Evolutionary conservation across 129 eudicot genomes (phyloP).

Genomic region (Lactuca saligna): DNA sequence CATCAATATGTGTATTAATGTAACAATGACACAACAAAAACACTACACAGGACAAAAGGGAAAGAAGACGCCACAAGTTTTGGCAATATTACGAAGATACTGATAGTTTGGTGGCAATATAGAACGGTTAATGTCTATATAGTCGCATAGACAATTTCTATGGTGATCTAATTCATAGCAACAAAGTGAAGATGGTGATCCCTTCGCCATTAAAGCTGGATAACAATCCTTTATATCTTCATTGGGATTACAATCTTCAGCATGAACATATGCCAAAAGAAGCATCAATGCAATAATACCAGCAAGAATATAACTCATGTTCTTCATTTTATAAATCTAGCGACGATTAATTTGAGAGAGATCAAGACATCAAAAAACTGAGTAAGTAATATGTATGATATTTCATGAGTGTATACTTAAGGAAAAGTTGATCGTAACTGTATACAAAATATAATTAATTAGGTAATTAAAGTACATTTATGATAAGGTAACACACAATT

Average conservation of each 20-base stretch:
- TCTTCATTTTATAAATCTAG: slow-evolving; percentile 1
- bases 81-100: not conserved
- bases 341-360: not conserved
- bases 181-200: not conserved
- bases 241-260: not conserved
- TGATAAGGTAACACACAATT: too few species aligned
- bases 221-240: not conserved
- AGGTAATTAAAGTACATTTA: too few species aligned
- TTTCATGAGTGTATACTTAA: not conserved
- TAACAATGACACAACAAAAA: not conserved
- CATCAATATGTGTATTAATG: not conserved
- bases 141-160: not conserved
- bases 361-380: not conserved
- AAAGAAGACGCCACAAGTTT: too few species aligned
- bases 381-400: not conserved
- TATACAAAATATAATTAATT: too few species aligned
- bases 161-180: not conserved
- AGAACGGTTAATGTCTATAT: not conserved
- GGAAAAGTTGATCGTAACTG: too few species aligned
- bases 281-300: not conserved
- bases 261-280: not conserved
- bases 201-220: not conserved
- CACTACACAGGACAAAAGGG: too few species aligned
- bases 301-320: not conserved
- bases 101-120: not conserved